phyloP scores from a whole-genome alignment of 2,329 filamentous ascomycete genomes.

The Aureobasidium leucospermi region DNA sequence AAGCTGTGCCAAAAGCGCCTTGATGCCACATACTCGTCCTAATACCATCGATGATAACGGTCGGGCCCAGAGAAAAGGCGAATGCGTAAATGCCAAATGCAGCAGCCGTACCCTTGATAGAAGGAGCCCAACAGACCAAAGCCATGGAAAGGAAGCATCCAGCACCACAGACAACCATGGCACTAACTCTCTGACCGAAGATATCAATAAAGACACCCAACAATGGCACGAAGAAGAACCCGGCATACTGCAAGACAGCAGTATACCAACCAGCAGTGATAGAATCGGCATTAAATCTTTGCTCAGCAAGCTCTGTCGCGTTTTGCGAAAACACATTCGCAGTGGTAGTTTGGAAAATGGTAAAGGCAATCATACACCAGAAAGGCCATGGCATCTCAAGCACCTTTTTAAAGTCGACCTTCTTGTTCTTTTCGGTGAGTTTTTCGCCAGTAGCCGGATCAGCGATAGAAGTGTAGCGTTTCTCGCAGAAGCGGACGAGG shows the following conservation, averaged over 20 bases:
- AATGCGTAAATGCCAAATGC: conserved; percentile 55
- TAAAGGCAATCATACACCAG: conserved; percentile 49
- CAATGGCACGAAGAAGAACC: conserved; percentile 52
- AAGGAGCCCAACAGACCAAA: conserved; percentile 46
- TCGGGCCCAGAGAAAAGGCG: conserved; percentile 48
- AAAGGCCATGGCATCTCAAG: conserved; percentile 53
- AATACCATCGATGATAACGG: conserved; percentile 53
- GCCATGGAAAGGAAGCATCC: conserved; percentile 49
- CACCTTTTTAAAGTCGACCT: conserved; percentile 50
- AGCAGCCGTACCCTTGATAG: conserved; percentile 47
- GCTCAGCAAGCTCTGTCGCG: conserved; percentile 54
- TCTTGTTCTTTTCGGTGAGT: conserved; percentile 53
- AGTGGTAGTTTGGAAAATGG: conserved; percentile 52
- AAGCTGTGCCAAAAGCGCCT: conserved; percentile 53
- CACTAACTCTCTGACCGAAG: conserved; percentile 45
- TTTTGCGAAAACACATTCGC: conserved; percentile 48
- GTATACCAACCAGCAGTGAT: conserved; percentile 56
- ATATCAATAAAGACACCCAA: conserved; percentile 52
- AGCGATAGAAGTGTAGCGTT: conserved; percentile 38
- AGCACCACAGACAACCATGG: conserved; percentile 40
- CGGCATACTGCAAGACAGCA: conserved; percentile 47
- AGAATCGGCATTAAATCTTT: conserved; percentile 49
- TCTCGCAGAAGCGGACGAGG: conserved; percentile 47
- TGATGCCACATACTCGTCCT: conserved; percentile 54
- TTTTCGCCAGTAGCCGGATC: conserved; percentile 53